Evolutionary conservation across 2,329 filamentous ascomycete genomes (phyloP).

Genomic region (Apiospora saccharicola): DNA sequence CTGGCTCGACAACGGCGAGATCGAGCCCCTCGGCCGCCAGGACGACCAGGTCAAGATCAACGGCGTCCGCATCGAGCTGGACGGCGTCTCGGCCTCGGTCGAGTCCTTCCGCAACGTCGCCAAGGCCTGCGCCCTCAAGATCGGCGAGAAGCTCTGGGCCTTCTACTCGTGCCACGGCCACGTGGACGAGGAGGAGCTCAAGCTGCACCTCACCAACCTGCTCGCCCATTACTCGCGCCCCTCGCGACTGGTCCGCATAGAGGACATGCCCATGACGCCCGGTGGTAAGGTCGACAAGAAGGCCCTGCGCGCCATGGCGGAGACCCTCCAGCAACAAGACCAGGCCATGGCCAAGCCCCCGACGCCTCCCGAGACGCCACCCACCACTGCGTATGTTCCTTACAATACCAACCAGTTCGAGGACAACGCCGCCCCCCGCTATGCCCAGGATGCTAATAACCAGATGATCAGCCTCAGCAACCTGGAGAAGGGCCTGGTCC

Average conservation of each 20-base stretch:
- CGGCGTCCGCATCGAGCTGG: constrained; percentile 55
- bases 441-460: background rate
- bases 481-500: constrained; percentile 21
- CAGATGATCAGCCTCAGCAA: background rate
- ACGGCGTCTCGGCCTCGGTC: constrained; percentile 34
- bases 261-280: constrained; percentile 13
- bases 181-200: constrained; percentile 4
- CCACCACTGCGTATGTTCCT: constrained; percentile 1
- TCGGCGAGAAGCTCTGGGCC: constrained; percentile 20
- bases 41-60: constrained; percentile 58
- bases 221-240: constrained; percentile 14
- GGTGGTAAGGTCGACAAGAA: constrained; percentile 23
- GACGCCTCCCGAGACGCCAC: background rate
- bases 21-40: constrained; percentile 50
- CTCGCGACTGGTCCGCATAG: background rate
- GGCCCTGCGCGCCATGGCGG: constrained; percentile 8
- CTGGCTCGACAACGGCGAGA: constrained; percentile 37
- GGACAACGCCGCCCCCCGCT: background rate
- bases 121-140: constrained; percentile 21
- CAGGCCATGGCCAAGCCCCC: background rate
- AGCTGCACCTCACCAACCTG: background rate
- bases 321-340: background rate
- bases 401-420: background rate
- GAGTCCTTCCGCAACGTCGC: constrained; percentile 16
- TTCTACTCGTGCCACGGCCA: constrained; percentile 20